These are phyloP conservation scores for Cercophora scortea DNA, from an alignment of 495 filamentous ascomycete species.

Conservation along the genomic window DNA sequence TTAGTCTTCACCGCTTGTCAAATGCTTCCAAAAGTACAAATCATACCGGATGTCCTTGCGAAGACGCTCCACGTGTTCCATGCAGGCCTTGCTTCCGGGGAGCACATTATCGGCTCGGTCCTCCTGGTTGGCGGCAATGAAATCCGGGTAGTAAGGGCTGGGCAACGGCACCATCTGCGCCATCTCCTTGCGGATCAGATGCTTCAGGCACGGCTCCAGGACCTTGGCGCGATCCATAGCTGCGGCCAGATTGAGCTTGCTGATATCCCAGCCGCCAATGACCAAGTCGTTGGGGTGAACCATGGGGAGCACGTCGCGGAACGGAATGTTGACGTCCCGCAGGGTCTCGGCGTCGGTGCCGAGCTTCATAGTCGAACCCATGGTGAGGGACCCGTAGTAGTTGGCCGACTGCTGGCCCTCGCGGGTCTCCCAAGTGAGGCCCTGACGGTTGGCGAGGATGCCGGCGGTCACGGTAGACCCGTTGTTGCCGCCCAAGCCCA, in stretches of 20 bases:
- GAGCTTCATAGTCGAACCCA: conserved; percentile 95
- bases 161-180: conserved; percentile 79
- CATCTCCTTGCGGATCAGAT: conserved; percentile 88
- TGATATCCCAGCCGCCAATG: conserved; percentile 98
- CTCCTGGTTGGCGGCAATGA: conserved; percentile 98
- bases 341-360: conserved; percentile 77
- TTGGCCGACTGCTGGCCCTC: conserved; percentile 79
- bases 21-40: not conserved
- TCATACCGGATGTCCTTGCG: conserved; percentile 90
- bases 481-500: conserved; percentile 98
- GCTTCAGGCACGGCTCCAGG: conserved; percentile 87
- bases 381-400: conserved; percentile 96
- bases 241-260: conserved; percentile 73
- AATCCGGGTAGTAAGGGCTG: conserved; percentile 97
- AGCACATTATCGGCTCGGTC: conserved; percentile 91
- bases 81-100: conserved; percentile 71
- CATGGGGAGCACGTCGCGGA: conserved; percentile 92
- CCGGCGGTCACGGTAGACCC: conserved; percentile 95
- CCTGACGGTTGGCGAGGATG: conserved; percentile 89
- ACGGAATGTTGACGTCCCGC: conserved; percentile 92
- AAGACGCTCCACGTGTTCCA: conserved; percentile 86
- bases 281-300: conserved; percentile 94
- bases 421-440: conserved; percentile 85
- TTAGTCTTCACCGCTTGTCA: not conserved
- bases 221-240: conserved; percentile 96